Evolutionary conservation across 2,329 filamentous ascomycete genomes (phyloP).

Genomic region (Malbranchea cinnamomea): DNA sequence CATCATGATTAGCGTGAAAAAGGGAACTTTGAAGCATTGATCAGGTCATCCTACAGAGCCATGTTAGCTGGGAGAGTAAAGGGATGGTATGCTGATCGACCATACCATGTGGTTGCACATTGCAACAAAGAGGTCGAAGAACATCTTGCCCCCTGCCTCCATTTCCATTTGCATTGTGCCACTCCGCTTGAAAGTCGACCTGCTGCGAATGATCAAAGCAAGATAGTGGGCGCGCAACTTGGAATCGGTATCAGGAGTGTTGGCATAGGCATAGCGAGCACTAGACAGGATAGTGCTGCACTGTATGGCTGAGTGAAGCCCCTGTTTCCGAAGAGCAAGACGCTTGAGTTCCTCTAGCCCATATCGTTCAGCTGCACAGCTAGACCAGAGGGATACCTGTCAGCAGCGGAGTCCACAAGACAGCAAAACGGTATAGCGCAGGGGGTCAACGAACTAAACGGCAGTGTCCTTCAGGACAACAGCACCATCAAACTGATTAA

Average conservation of each 20-base stretch:
- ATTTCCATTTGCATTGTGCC: conserved; percentile 94
- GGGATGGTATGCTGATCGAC: conserved; percentile 9
- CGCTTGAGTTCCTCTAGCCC: conserved; percentile 72
- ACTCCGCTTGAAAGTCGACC: conserved; percentile 80
- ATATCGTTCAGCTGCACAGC: conserved; percentile 71
- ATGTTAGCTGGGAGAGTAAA: conserved; percentile 8
- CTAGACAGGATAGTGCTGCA: conserved; percentile 73
- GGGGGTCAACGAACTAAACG: conserved; percentile 46
- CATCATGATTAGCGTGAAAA: conserved; percentile 10
- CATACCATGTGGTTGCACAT: conserved; percentile 79
- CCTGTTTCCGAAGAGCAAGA: conserved; percentile 74
- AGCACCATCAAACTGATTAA: conserved; percentile 48
- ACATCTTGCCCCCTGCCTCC: conserved; percentile 72
- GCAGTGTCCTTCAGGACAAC: conserved; percentile 75
- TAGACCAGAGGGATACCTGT: conserved; percentile 9
- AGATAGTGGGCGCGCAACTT: conserved; percentile 83
- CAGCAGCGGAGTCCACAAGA: not conserved
- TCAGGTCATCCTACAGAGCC: conserved; percentile 15
- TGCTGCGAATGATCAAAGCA: conserved; percentile 76
- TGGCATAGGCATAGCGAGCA: conserved; percentile 76
- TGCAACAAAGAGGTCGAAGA: conserved; percentile 88
- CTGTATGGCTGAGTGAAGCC: conserved; percentile 69
- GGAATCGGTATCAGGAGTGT: conserved; percentile 83
- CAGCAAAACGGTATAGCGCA: not conserved
- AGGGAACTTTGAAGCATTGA: conserved; percentile 11